Evolutionary conservation across 139 green algal species (phyloP), one percentile per base, ranked within the genome.

Genomic region (Edaphochlamys debaryana): DNA sequence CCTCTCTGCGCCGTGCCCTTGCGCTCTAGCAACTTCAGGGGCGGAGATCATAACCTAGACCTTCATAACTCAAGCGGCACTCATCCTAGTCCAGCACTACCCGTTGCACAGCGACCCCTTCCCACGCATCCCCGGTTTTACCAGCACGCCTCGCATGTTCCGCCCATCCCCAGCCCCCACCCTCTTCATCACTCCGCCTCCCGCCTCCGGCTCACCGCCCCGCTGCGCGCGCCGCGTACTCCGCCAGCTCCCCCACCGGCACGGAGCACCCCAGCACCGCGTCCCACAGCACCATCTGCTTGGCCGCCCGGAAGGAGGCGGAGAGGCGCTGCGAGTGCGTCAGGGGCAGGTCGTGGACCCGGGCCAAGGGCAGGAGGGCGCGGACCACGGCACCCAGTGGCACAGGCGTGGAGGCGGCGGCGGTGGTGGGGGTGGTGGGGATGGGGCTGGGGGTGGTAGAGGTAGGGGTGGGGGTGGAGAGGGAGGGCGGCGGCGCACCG

Each of bases 231-330:
- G 52, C 52, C 71, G 23, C 58, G 32, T 74, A 74, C 29, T 25
- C 42, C 0, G 7, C 32, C 22, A 82, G 41, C 62, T 73, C 42
- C 63, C 37, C 64, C 0, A n/a, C 4, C 20, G 11, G 3, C 40
- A 50, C 42, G 0, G 4, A 6, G 27, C 76, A n/a, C 34, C 76
- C 23, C 42, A 82, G 29, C 73, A 87, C 25, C 73, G 67, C 50
- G 7, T 87, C 82, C 73, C 82, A 84, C 52, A 87, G 38, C 64
- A 87, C 50, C 82, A 84, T 84, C 64, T 79, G 54, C 64, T 87
- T 87, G 69, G 69, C 66, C 0, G 36, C 30, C 36, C 82, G 48
- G 64, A 79, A 87, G 11, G 79, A 1, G 1, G 60, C 8, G 4
- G 63, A 42, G 38, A 82, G 50, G 2, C 72, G 63, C 72, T 72